phyloP scores from a whole-genome alignment of 352 stramenopile species.

The Pythium brassicae region DNA sequence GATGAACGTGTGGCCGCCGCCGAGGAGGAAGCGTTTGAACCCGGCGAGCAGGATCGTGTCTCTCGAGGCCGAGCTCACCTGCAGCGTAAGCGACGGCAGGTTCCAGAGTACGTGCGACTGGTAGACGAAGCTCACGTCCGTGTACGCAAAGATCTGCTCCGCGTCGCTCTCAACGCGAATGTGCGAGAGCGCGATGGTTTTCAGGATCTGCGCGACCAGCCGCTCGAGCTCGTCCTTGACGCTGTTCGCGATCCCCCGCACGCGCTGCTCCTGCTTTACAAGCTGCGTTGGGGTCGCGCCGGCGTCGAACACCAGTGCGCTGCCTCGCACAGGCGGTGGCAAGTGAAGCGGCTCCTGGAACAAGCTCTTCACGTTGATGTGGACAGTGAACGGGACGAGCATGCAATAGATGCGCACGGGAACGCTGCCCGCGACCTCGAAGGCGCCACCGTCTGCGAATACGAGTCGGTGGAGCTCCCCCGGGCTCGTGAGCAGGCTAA shows the following conservation, averaged over 20 bases:
- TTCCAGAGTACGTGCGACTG: constrained; percentile 63
- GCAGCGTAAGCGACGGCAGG: constrained; percentile 60
- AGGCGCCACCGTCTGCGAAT: constrained; percentile 31
- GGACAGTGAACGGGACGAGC: constrained; percentile 67
- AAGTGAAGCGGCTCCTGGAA: constrained; percentile 13
- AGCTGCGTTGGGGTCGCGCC: constrained; percentile 1
- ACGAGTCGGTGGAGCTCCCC: constrained; percentile 46
- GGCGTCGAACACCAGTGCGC: not conserved
- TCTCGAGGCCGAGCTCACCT: constrained; percentile 29
- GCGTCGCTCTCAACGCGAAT: constrained; percentile 58
- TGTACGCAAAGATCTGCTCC: constrained; percentile 71
- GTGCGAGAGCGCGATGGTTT: constrained; percentile 71
- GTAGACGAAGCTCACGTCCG: constrained; percentile 75
- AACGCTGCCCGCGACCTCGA: constrained; percentile 42
- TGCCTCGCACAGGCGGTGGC: not conserved
- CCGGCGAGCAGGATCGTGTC: constrained; percentile 58
- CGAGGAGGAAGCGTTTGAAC: constrained; percentile 69
- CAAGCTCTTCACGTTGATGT: constrained; percentile 48
- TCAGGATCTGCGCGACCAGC: constrained; percentile 58
- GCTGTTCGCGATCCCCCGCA: constrained; percentile 21
- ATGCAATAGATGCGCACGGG: constrained; percentile 63
- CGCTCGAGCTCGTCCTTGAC: constrained; percentile 49
- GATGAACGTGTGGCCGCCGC: constrained; percentile 70
- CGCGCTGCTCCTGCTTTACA: not conserved
- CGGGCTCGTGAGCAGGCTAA: constrained; percentile 43